These are phyloP conservation scores for Macadamia tetraphylla DNA, from an alignment of 164 flowering plant species.

Conservation along the genomic window DNA sequence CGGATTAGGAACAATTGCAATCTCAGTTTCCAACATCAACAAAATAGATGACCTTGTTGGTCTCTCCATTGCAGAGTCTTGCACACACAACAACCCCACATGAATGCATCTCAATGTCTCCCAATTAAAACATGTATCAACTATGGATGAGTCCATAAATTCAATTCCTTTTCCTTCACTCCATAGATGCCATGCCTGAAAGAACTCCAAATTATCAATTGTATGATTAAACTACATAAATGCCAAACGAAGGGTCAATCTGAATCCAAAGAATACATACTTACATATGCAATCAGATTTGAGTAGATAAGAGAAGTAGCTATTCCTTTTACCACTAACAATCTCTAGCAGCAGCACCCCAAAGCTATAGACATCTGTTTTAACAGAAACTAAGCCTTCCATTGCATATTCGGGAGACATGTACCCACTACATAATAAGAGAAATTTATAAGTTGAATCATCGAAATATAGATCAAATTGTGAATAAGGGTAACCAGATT, in stretches of 20 bases:
- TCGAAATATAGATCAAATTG: too few relatives aligned
- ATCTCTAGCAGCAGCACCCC: neutral
- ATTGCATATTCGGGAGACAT: neutral
- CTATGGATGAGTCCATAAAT: constrained; percentile 17
- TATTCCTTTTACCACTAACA: neutral
- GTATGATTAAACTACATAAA: too few relatives aligned
- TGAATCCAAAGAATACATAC: neutral
- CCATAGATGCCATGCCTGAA: constrained; percentile 26
- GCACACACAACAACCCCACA: constrained; percentile 28
- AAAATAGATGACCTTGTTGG: constrained; percentile 20
- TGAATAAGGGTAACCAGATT: neutral
- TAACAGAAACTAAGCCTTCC: neutral
- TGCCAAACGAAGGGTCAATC: neutral
- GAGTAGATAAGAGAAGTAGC: neutral
- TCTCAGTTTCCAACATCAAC: constrained; percentile 19
- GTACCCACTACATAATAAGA: neutral
- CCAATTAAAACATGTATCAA: neutral
- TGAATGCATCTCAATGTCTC: constrained; percentile 21
- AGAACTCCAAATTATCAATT: neutral
- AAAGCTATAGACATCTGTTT: neutral
- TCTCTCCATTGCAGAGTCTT: constrained; percentile 20
- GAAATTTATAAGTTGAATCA: too few relatives aligned
- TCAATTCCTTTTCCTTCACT: constrained; percentile 14
- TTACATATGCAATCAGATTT: constrained; percentile 14
- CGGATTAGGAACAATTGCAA: constrained; percentile 10